Conservation (phyloP, 2,329 filamentous ascomycete species). For the Endothia cerciana region DNA sequence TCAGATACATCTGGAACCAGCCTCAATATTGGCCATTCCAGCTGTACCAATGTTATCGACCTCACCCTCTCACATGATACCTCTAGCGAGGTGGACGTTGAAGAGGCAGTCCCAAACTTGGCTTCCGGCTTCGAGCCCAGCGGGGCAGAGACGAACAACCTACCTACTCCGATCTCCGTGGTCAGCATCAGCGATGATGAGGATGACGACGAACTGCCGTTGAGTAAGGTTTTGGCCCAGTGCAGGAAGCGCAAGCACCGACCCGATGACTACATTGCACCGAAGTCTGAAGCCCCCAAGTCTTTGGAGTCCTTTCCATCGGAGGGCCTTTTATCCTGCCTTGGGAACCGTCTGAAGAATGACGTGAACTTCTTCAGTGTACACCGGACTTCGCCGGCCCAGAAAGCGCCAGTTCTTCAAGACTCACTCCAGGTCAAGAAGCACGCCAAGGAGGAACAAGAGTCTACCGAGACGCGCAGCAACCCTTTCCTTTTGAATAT, state of each 20-base stretch:
- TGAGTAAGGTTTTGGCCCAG: conserved; percentile 4
- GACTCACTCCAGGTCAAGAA: neutral
- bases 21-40: neutral
- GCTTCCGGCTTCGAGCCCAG: neutral
- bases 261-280: neutral
- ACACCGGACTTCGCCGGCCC: neutral
- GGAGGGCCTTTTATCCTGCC: neutral
- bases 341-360: neutral
- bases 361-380: neutral
- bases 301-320: too few species aligned
- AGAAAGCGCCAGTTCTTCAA: neutral
- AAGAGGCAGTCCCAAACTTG: conserved; percentile 12
- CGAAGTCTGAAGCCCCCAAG: neutral
- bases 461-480: neutral
- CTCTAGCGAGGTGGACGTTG: neutral
- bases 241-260: conserved; percentile 11
- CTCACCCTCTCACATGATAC: neutral
- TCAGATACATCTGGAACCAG: neutral
- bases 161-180: neutral
- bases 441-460: neutral
- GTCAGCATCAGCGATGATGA: neutral
- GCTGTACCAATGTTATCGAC: neutral
- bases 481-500: neutral
- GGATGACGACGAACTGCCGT: conserved; percentile 8
- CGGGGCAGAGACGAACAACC: neutral